phyloP scores from a whole-genome alignment of 2,329 filamentous ascomycete species.

The Epichloe aotearoae region DNA sequence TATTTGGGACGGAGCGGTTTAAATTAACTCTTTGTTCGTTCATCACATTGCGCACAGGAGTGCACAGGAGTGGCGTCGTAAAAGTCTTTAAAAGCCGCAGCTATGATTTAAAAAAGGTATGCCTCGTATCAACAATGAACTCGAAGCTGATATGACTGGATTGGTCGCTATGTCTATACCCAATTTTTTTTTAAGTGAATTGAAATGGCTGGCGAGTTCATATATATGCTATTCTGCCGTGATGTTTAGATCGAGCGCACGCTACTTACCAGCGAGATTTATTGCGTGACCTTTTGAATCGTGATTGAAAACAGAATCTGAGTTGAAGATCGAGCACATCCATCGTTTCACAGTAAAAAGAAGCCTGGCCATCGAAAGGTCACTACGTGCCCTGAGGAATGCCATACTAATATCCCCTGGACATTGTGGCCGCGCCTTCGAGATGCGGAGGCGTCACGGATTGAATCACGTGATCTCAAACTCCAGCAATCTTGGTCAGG shows the following conservation, averaged over 20 bases:
- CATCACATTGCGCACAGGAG: conserved; percentile 13
- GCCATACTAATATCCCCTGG: background rate
- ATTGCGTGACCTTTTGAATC: background rate
- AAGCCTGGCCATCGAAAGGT: background rate
- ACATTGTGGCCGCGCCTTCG: background rate
- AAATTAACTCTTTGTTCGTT: conserved; percentile 2
- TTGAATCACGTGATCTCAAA: conserved; percentile 20
- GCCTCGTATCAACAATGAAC: background rate
- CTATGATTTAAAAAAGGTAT: background rate
- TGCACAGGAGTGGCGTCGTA: conserved; percentile 16
- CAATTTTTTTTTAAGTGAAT: background rate
- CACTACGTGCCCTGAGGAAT: background rate
- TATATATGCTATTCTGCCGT: background rate
- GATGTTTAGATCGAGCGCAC: background rate
- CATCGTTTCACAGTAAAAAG: background rate
- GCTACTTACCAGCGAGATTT: background rate
- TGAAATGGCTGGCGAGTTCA: background rate
- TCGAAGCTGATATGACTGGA: background rate
- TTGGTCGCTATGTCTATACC: background rate
- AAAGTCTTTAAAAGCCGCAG: conserved; percentile 12
- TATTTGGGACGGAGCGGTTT: conserved; percentile 1
- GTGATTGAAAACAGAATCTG: background rate
- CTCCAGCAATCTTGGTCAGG: conserved; percentile 17
- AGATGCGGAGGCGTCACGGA: background rate
- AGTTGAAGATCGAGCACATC: background rate